phyloP scores from a whole-genome alignment of 2,329 filamentous ascomycete species.

The Alternaria sp. region DNA sequence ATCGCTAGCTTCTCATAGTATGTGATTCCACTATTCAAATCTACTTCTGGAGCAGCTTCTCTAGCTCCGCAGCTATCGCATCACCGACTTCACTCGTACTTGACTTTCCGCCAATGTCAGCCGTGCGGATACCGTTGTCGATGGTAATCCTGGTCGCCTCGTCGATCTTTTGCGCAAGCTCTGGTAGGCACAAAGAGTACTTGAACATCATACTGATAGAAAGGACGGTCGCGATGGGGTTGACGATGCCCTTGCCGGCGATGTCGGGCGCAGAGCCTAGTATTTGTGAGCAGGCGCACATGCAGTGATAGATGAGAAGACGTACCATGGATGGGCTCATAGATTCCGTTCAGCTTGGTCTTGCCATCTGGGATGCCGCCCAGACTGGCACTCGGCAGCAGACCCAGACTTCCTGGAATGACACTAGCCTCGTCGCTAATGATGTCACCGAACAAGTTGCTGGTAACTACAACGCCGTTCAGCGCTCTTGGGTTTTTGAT shows the following conservation, averaged over 20 bases:
- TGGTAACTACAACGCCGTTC: slow-evolving; percentile 91
- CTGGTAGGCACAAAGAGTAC: slow-evolving; percentile 84
- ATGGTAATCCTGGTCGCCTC: slow-evolving; percentile 81
- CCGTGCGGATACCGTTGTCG: slow-evolving; percentile 79
- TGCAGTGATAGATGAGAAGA: slow-evolving; percentile 1
- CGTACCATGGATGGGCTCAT: slow-evolving; percentile 94
- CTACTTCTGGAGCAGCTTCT: slow-evolving; percentile 66
- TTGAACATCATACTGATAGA: slow-evolving; percentile 96
- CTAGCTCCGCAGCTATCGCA: slow-evolving; percentile 78
- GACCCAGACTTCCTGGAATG: slow-evolving; percentile 88
- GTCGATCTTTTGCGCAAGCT: slow-evolving; percentile 82
- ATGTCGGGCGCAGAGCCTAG: slow-evolving; percentile 90
- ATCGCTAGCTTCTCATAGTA: neutral
- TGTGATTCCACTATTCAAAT: neutral
- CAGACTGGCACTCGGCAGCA: slow-evolving; percentile 88
- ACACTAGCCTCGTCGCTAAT: slow-evolving; percentile 95
- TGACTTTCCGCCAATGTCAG: slow-evolving; percentile 82
- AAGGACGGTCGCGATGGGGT: slow-evolving; percentile 90
- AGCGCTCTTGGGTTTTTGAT: slow-evolving; percentile 89
- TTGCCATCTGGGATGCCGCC: slow-evolving; percentile 87
- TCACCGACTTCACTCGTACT: slow-evolving; percentile 84
- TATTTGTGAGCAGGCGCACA: slow-evolving; percentile 19
- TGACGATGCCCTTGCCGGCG: slow-evolving; percentile 88
- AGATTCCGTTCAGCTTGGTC: slow-evolving; percentile 89
- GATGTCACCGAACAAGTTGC: slow-evolving; percentile 96